Percentiles rank a stretch among this genome's conserved stretches.
Conservation (phyloP, 164 flowering plant species). For the Piper longum region DNA sequence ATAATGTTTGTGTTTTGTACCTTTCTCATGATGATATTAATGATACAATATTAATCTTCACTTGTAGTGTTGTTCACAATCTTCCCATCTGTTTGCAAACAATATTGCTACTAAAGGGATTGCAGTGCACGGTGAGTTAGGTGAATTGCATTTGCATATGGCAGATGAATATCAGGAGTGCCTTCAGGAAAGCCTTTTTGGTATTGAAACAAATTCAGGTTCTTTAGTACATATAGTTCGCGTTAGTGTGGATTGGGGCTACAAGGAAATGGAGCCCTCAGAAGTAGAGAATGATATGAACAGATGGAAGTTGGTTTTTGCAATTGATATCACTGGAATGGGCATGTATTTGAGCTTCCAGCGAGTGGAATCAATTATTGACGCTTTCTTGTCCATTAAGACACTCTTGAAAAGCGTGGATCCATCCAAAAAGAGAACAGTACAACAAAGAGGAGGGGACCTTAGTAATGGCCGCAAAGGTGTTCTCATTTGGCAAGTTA, state of each 20-base stretch:
- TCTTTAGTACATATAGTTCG: conserved; percentile 75
- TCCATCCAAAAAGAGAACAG: conserved; percentile 28
- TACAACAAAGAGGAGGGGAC: conserved; percentile 26
- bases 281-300: conserved; percentile 36
- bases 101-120: conserved; percentile 65
- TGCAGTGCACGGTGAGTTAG: conserved; percentile 74
- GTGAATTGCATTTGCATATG: conserved; percentile 80
- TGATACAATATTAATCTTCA: not conserved
- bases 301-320: conserved; percentile 42
- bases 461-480: conserved; percentile 63
- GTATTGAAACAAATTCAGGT: conserved; percentile 77
- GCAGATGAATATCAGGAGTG: conserved; percentile 89
- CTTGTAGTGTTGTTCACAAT: conserved; percentile 84
- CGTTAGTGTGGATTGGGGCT: conserved; percentile 81
- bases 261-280: conserved; percentile 51
- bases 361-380: conserved; percentile 70
- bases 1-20: not conserved
- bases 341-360: conserved; percentile 54
- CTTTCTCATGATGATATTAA: not conserved
- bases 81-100: conserved; percentile 87
- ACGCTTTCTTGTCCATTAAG: conserved; percentile 57
- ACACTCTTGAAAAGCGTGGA: conserved; percentile 46
- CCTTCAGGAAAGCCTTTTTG: conserved; percentile 66
- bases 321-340: conserved; percentile 85
- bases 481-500: conserved; percentile 46